Base-by-base conservation (phyloP, 345 rosid genomes). In the Cardiospermum halicacabum region DNA sequence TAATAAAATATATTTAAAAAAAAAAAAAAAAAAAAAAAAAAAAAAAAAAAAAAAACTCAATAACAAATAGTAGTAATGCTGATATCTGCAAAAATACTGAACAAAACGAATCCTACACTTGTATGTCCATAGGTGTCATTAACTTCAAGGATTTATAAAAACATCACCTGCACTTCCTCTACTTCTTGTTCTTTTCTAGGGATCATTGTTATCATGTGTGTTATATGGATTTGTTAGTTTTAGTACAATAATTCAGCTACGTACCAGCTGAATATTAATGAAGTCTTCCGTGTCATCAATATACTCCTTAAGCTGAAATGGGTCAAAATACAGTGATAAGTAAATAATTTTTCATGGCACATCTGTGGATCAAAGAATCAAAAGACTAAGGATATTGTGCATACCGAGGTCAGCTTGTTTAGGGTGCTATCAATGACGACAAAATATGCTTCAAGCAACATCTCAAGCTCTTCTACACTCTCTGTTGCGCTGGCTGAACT, bases 391-490 rank as follows among this genome's bases (percentile, higher is more conserved):
- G 61, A 27, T n/a, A 18, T 40, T 49, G 45, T 13, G 40, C 32
- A 42, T 87, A 94, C 99, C 77, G 99, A 91, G 50, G 97, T 91
- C 86, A 94, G 69, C 78, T 91, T 94, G 85, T 91, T 94, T 40
- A 94, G 77, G 68, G 96, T 85, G 76, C 96, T 91, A 79, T 94
- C 99, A 53, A 94, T 94, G 75, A 87, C 86, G 30, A 94, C 99
- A 80, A 94, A 94, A 65, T 94, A 94, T 24, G 99, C 99, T 75
- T 94, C 99, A 49, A 94, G 93, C 82, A 94, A 81, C 99, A 94
- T 94, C 80, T 94, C 99, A 27, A 94, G 88, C 74, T 91, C 96
- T 62, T 94, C 99, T 58, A 94, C 88, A 58, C 79, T 91, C 65
- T 84, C 96, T 5, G 86, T 82, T 42, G 73, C 42, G 67, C 89